Evolutionary conservation across 176 grass and related monocot species (phyloP).

Genomic region (Phyllostachys edulis): DNA sequence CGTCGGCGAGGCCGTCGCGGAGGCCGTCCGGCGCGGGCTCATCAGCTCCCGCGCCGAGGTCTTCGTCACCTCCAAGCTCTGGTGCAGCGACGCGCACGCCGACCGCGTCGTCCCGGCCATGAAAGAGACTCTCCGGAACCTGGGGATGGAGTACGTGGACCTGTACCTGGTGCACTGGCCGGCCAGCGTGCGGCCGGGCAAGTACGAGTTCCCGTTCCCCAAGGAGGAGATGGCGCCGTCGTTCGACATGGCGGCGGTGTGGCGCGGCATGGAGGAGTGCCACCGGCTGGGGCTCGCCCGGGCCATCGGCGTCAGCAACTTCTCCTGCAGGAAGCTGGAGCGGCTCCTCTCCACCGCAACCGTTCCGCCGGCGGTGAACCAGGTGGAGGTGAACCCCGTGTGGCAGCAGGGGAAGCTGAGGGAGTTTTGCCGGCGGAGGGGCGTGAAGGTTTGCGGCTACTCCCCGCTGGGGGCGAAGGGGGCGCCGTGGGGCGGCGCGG

Average conservation of each 20-base stretch:
- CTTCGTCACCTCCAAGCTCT: slow-evolving; percentile 50
- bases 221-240: slow-evolving; percentile 4
- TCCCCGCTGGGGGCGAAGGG: slow-evolving; percentile 32
- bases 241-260: slow-evolving; percentile 27
- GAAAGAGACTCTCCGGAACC: slow-evolving; percentile 25
- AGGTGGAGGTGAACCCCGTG: slow-evolving; percentile 41
- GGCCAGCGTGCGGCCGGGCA: background rate
- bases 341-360: background rate
- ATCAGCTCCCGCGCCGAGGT: slow-evolving; percentile 28
- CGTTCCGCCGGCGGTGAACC: slow-evolving; percentile 28
- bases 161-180: slow-evolving; percentile 37
- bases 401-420: slow-evolving; percentile 44
- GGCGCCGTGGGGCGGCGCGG: background rate
- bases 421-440: slow-evolving; percentile 10
- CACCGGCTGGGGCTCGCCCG: slow-evolving; percentile 7
- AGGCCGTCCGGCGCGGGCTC: slow-evolving; percentile 1
- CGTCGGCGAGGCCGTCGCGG: slow-evolving; percentile 17
- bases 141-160: slow-evolving; percentile 35
- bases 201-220: background rate
- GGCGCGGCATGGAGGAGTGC: slow-evolving; percentile 46
- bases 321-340: slow-evolving; percentile 40
- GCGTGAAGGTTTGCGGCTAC: slow-evolving; percentile 15
- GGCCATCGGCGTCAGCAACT: slow-evolving; percentile 37
- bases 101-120: slow-evolving; percentile 23
- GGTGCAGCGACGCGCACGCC: slow-evolving; percentile 29